A percentile compares a stretch with the other conserved stretches of the same genome.
Conservation (phyloP, 2,329 filamentous ascomycete genomes). For the Gyromitra esculenta region DNA sequence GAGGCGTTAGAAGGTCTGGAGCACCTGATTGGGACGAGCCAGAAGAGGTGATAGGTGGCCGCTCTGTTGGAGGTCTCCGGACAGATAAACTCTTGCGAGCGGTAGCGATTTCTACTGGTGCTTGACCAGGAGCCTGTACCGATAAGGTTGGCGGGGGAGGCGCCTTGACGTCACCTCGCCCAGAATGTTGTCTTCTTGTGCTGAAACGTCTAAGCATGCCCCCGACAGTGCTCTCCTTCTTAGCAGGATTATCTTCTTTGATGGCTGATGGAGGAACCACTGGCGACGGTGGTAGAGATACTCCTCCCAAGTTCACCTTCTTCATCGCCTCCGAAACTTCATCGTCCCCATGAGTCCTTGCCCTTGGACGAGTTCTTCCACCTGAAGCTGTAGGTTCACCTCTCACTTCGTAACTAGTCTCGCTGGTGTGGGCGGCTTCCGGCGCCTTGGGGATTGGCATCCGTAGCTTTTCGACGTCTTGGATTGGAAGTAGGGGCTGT, state of each 20-base stretch:
- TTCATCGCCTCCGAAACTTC: constrained; percentile 80
- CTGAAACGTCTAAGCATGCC: constrained; percentile 89
- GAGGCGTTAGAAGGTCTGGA: constrained; percentile 79
- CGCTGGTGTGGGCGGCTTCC: constrained; percentile 87
- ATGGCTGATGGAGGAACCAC: constrained; percentile 63
- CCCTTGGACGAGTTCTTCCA: constrained; percentile 81
- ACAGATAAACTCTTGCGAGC: constrained; percentile 92
- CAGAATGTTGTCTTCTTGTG: constrained; percentile 74
- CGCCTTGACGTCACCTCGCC: constrained; percentile 63
- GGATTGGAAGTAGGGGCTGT: constrained; percentile 43
- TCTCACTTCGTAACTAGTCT: constrained; percentile 84
- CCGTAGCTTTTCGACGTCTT: constrained; percentile 60
- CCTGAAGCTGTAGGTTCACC: constrained; percentile 64
- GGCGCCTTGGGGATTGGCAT: constrained; percentile 73
- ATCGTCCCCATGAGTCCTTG: constrained; percentile 93
- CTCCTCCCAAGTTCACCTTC: constrained; percentile 68
- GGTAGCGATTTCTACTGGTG: constrained; percentile 63
- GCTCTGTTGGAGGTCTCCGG: constrained; percentile 67
- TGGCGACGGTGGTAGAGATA: constrained; percentile 64
- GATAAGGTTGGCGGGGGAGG: constrained; percentile 78
- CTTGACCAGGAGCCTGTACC: constrained; percentile 79
- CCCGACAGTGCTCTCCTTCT: constrained; percentile 87
- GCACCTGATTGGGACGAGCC: constrained; percentile 74
- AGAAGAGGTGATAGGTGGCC: constrained; percentile 60
- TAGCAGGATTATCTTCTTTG: constrained; percentile 67